A percentile compares a stretch with the other conserved stretches of the same genome.
Conservation (phyloP, 2,329 filamentous ascomycete genomes). For the Sphaerulina populicola region DNA sequence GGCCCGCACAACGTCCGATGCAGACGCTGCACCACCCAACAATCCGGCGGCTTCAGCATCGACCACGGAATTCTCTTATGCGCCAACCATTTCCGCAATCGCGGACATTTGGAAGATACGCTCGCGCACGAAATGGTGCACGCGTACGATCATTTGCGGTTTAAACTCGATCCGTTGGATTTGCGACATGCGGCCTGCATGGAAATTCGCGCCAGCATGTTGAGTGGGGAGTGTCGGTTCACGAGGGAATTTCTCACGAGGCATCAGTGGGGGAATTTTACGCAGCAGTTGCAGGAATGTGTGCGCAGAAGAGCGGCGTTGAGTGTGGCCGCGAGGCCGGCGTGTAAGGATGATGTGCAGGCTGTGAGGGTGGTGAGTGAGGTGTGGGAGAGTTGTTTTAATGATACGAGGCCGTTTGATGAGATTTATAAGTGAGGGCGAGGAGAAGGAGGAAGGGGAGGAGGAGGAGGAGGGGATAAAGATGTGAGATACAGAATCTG, state of each 20-base stretch:
- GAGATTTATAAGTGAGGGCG: slow-evolving; percentile 70
- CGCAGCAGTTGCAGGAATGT: slow-evolving; percentile 88
- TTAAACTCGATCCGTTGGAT: slow-evolving; percentile 77
- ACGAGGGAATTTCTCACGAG: slow-evolving; percentile 74
- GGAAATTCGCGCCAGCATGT: slow-evolving; percentile 88
- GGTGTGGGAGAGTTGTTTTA: slow-evolving; percentile 97
- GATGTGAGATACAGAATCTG: no score
- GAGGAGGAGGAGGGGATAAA: no score
- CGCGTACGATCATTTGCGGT: slow-evolving; percentile 85
- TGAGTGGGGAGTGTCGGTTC: slow-evolving; percentile 92
- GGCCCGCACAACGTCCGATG: slow-evolving; percentile 71
- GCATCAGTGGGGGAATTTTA: slow-evolving; percentile 71
- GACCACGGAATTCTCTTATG: slow-evolving; percentile 84
- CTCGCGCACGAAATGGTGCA: slow-evolving; percentile 97
- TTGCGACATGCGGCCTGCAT: slow-evolving; percentile 87
- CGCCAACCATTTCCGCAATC: slow-evolving; percentile 77
- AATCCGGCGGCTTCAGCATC: slow-evolving; percentile 76
- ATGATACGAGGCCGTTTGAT: slow-evolving; percentile 89
- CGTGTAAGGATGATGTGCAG: slow-evolving; percentile 76
- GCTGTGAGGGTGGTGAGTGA: slow-evolving; percentile 84
- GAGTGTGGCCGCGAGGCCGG: slow-evolving; percentile 68
- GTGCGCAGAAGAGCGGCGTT: slow-evolving; percentile 72
- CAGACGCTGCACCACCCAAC: slow-evolving; percentile 63
- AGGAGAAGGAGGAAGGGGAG: background rate
- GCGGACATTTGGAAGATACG: slow-evolving; percentile 82